Evolutionary conservation across 768 basidiomycete species (phyloP), one percentile per base, ranked within the genome.

Genomic region (Polyporus arcularius): DNA sequence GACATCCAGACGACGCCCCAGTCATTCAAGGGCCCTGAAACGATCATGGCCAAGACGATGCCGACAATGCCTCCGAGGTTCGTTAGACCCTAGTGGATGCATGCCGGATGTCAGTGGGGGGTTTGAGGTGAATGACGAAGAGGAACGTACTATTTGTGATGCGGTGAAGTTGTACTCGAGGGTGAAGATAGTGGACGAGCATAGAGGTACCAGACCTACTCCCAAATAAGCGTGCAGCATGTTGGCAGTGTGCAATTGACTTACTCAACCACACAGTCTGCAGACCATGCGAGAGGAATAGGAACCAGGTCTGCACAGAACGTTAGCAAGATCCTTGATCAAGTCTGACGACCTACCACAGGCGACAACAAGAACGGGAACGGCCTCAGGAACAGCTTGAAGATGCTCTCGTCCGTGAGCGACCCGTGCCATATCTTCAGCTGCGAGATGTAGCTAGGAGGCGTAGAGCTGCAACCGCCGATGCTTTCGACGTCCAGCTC

Each of bases 201-300:
- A 79, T 10, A 79, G 73, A 0, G 76, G 77, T 43, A 79, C 71
- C 21, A 79, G 71, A 61, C 78, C 78, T 79, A 55, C 31, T 30
- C 8, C 7, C 11, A 61, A 66, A 8, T 58, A 74, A 75, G 67
- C 73, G 72, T 74, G 28, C 32, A 75, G 67, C 73, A 72, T 74
- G 28, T 41, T 26, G 14, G 10, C 10, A 51, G 8, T 11, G 12
- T 2, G 1, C 3, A 35, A 9, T 4, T 8, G n/a, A 64, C 72
- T 16, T 56, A 79, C 78, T 79, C 39, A 78, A 68, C 78, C 78
- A 79, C 3, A 76, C 78, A 3, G 78, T 78, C 60, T 78, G 77
- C 76, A 79, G 74, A 14, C 75, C 76, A 62, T 76, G 75, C 1
- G 69, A 67, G 18, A 76, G 58, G 64, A 79, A 77, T 11, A 80